Conservation (phyloP, 78 protist genomes). For the Dictyostelium purpureum region DNA sequence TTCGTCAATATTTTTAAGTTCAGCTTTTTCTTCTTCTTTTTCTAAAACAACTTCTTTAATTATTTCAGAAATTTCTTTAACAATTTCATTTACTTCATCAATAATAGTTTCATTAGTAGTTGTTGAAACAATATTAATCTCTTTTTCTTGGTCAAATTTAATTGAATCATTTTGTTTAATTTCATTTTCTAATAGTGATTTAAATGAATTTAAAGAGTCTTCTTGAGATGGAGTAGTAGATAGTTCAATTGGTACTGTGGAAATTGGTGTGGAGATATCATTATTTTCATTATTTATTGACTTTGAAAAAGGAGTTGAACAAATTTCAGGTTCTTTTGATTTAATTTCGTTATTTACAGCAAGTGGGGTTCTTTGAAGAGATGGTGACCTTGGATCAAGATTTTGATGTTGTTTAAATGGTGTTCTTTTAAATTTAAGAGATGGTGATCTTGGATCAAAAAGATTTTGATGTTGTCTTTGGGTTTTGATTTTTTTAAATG, state of each 20-base stretch:
- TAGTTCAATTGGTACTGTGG: too few species aligned
- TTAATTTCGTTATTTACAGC: too few species aligned
- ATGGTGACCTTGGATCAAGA: constrained; percentile 26
- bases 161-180: background rate
- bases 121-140: too few species aligned
- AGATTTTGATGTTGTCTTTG: too few species aligned
- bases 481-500: too few species aligned
- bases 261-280: background rate
- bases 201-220: background rate
- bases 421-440: background rate
- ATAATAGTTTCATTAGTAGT: too few species aligned
- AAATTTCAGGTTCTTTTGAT: too few species aligned
- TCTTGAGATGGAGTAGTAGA: background rate
- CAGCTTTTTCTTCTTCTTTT: background rate
- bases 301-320: background rate
- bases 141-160: background rate
- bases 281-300: background rate
- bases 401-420: background rate
- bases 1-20: background rate
- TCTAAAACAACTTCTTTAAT: background rate
- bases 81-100: background rate
- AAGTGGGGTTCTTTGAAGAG: background rate
- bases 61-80: background rate
- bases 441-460: constrained; percentile 49
- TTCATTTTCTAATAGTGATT: background rate